These are phyloP conservation scores for Pycnococcus provasolii DNA, from an alignment of 139 green algal genomes.

Conservation along the genomic window DNA sequence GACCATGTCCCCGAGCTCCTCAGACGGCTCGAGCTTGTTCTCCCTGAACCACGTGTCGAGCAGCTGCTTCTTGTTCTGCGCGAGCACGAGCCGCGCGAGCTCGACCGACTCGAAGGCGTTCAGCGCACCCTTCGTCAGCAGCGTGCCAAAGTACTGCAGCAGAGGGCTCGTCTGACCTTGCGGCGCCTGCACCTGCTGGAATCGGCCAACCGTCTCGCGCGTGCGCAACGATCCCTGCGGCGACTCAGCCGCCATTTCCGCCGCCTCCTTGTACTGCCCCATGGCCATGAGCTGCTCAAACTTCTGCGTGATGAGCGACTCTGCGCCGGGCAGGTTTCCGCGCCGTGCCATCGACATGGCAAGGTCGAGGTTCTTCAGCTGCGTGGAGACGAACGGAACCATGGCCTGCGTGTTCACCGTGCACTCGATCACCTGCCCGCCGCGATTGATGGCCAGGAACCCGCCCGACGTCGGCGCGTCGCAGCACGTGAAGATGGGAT, in stretches of 20 bases:
- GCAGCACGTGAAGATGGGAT: conserved; percentile 90
- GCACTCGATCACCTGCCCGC: conserved; percentile 72
- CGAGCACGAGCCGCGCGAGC: conserved; percentile 83
- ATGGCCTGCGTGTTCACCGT: conserved; percentile 86
- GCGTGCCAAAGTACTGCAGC: conserved; percentile 95
- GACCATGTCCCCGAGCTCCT: conserved; percentile 93
- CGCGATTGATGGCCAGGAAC: conserved; percentile 85
- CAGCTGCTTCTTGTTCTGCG: conserved; percentile 97
- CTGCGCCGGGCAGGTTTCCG: conserved; percentile 89
- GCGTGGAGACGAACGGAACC: conserved; percentile 82
- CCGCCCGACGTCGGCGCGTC: conserved; percentile 59
- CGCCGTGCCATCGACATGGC: conserved; percentile 79
- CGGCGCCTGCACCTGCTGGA: conserved; percentile 69
- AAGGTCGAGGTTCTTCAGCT: conserved; percentile 93
- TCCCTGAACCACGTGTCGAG: conserved; percentile 86
- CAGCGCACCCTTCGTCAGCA: conserved; percentile 82
- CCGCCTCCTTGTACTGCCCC: conserved; percentile 93
- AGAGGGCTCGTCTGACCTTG: conserved; percentile 86
- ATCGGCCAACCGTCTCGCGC: conserved; percentile 62
- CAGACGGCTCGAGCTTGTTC: conserved; percentile 85
- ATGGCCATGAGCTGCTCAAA: conserved; percentile 77
- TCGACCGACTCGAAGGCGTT: conserved; percentile 87
- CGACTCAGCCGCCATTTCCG: conserved; percentile 83
- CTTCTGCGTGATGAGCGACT: conserved; percentile 80
- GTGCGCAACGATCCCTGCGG: conserved; percentile 63